Base-by-base conservation (phyloP, 2,329 filamentous ascomycete genomes). In the Cercospora brassicicola region DNA sequence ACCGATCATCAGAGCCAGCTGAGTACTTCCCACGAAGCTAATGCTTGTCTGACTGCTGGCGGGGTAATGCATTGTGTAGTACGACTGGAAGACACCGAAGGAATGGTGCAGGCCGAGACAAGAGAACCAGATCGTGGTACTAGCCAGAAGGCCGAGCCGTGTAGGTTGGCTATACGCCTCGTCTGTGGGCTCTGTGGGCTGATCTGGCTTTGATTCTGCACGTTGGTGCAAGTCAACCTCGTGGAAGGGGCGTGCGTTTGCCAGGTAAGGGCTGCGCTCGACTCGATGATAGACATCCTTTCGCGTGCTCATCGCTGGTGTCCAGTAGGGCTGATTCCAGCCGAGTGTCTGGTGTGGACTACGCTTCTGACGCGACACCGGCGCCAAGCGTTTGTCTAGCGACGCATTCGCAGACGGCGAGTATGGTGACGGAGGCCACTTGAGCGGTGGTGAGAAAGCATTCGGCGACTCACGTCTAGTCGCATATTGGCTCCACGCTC, bases 11-110 rank as follows among this genome's bases (percentile, higher is more conserved):
- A 31, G 7, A 57, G 62, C 45, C 28, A 57, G 30, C 62, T 64
- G 62, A 20, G 62, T 64, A 48, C 62, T 64, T 28, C 62, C 62
- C 48, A 64, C 53, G 28, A 33, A 56, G 48, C 51, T 42, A 11
- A 57, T 18, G 31, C 45, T 39, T 15, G 48, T 30, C 2, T 26
- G 20, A 11, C 18, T 30, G 30, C n/a, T 30, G 5, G 36, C n/a
- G 30, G 11, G 53, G 8, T 20, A 57, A 20, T 9, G 33, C 45
- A n/a, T 45, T 18, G 18, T 28, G 51, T 64, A 64, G 31, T 39
- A 56, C 5, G 62, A 36, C 53, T 57, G 53, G 9, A 57, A 31
- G 2, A 57, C 53, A 26, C 53, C 53, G 15, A 9, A 30, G 23
- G 53, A n/a, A 26, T 57, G 53, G 26, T 57, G n/a, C 53, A 57